Conservation (phyloP, 768 basidiomycete genomes). For the Termitomyces eurrhizus region DNA sequence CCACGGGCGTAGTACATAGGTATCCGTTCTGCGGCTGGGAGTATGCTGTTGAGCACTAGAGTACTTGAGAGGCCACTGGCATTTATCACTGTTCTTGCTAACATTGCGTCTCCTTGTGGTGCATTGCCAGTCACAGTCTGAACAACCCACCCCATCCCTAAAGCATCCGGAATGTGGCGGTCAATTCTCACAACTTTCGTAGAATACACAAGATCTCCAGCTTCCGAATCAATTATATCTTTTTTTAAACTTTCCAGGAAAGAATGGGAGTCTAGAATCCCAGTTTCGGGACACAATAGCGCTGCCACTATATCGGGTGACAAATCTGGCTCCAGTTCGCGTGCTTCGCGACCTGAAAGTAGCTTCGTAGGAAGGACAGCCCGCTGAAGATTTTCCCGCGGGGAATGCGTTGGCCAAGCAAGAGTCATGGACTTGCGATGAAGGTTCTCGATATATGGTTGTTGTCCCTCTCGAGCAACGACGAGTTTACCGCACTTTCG, state of each 20-base stretch:
- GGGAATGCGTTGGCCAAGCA: conserved; percentile 43
- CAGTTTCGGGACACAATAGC: conserved; percentile 81
- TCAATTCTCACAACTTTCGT: conserved; percentile 89
- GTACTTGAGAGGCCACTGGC: conserved; percentile 73
- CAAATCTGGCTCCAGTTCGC: conserved; percentile 81
- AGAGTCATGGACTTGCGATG: conserved; percentile 58
- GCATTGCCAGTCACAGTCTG: conserved; percentile 62
- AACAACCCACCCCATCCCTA: conserved; percentile 79
- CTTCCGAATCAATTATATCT: conserved; percentile 71
- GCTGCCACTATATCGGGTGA: conserved; percentile 65
- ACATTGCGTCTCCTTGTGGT: conserved; percentile 52
- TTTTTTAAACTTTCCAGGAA: conserved; percentile 81
- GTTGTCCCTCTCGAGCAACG: conserved; percentile 69
- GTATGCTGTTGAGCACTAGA: conserved; percentile 67
- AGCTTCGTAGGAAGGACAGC: conserved; percentile 60
- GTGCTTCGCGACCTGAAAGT: conserved; percentile 63
- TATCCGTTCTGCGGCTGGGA: conserved; percentile 52
- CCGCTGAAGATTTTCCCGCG: conserved; percentile 18
- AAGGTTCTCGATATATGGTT: conserved; percentile 65
- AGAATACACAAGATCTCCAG: conserved; percentile 67
- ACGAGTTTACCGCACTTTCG: conserved; percentile 86
- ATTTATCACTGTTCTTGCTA: conserved; percentile 78
- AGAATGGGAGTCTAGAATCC: conserved; percentile 85
- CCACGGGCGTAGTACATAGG: conserved; percentile 81
- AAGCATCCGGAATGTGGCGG: conserved; percentile 36